These are phyloP conservation scores for Phytophthora ramorum DNA, from an alignment of 352 stramenopile species.

Conservation along the genomic window DNA sequence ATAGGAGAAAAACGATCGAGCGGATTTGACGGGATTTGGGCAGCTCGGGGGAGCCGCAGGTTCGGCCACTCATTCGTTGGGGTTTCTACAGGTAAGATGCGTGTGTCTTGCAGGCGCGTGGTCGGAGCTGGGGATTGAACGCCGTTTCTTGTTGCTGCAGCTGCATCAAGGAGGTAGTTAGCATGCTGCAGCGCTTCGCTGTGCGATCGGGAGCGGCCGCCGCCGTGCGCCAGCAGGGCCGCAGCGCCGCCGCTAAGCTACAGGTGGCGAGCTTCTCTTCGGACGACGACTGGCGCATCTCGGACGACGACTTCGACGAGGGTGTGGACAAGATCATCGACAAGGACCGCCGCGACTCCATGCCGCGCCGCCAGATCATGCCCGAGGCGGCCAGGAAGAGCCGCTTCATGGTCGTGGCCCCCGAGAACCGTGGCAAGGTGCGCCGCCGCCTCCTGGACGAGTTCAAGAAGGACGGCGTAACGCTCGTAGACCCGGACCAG, in stretches of 20 bases:
- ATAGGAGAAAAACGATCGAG: not conserved
- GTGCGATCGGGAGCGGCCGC: slow-evolving; percentile 42
- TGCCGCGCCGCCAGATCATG: slow-evolving; percentile 76
- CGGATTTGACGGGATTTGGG: not conserved
- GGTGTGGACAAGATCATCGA: slow-evolving; percentile 73
- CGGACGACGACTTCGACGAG: slow-evolving; percentile 72
- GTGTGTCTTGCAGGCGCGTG: not conserved
- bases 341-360: slow-evolving; percentile 64
- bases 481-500: slow-evolving; percentile 61
- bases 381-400: slow-evolving; percentile 77
- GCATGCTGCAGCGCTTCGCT: slow-evolving; percentile 74
- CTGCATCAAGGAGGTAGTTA: slow-evolving; percentile 16
- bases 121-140: slow-evolving; percentile 6
- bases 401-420: slow-evolving; percentile 75
- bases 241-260: slow-evolving; percentile 34
- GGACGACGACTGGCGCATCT: slow-evolving; percentile 58
- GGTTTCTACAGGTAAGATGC: slow-evolving; percentile 22
- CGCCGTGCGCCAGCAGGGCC: slow-evolving; percentile 37
- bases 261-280: slow-evolving; percentile 54
- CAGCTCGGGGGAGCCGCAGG: slow-evolving; percentile 19
- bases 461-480: slow-evolving; percentile 79
- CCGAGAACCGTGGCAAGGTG: slow-evolving; percentile 80
- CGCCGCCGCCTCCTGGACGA: slow-evolving; percentile 80
- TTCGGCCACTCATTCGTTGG: slow-evolving; percentile 45
- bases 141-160: not conserved